Percentiles rank a stretch among this genome's conserved stretches.
Conservation (phyloP, 1,284 basidiomycete species). For the Pulchroboletus neoregius region DNA sequence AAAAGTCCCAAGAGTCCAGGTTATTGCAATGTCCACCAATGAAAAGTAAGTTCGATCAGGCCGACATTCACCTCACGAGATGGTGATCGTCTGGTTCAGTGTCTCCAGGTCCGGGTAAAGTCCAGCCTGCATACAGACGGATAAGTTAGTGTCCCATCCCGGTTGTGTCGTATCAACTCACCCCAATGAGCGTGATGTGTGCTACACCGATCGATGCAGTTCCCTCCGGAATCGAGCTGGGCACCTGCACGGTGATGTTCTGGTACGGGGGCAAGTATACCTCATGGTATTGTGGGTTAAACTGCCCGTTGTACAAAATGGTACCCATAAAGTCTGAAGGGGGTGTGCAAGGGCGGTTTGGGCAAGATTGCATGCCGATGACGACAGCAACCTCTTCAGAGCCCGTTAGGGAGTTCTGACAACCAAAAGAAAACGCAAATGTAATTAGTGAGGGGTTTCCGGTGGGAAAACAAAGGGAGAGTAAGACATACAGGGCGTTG, state of each 20-base stretch:
- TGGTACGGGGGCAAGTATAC: constrained; percentile 24
- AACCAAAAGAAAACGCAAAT: neutral
- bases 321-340: constrained; percentile 19
- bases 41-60: neutral
- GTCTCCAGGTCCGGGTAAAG: constrained; percentile 19
- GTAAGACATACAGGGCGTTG: constrained; percentile 23
- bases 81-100: constrained; percentile 28
- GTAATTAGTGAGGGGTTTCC: neutral
- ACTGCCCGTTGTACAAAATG: constrained; percentile 29
- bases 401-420: constrained; percentile 23
- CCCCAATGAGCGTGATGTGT: constrained; percentile 23
- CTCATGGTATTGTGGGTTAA: constrained; percentile 20
- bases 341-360: constrained; percentile 11
- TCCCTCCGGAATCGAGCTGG: constrained; percentile 6
- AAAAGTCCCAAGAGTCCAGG: neutral
- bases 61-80: constrained; percentile 13
- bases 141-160: neutral
- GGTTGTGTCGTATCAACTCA: constrained; percentile 13
- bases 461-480: neutral
- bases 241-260: constrained; percentile 27
- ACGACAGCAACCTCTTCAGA: constrained; percentile 31
- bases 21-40: neutral
- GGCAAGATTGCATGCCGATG: constrained; percentile 29
- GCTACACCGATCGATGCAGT: constrained; percentile 23
- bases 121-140: constrained; percentile 16